A percentile compares a stretch with the other conserved stretches of the same genome.
Evolutionary conservation across 495 filamentous ascomycete genomes (phyloP).

Genomic region (Lasiosphaeriaceae sp.): DNA sequence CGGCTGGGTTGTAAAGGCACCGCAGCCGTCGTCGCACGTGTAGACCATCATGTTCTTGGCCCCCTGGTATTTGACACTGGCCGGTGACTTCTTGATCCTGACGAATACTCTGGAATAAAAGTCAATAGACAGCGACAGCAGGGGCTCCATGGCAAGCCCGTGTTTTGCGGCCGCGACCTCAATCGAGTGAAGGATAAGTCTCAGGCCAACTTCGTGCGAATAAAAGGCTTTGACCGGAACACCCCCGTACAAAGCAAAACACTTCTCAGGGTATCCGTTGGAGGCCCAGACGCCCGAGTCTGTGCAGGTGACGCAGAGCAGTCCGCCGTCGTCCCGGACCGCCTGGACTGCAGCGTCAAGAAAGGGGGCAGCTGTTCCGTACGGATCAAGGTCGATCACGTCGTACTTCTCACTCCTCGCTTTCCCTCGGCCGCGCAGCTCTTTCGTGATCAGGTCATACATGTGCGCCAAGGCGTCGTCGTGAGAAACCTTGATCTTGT

Average conservation of each 20-base stretch:
- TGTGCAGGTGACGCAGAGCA: slow-evolving; percentile 94
- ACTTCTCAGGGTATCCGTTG: slow-evolving; percentile 87
- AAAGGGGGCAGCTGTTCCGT: slow-evolving; percentile 87
- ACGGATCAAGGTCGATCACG: slow-evolving; percentile 95
- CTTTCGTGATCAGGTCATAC: slow-evolving; percentile 59
- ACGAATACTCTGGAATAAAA: slow-evolving; percentile 94
- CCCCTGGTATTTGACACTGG: slow-evolving; percentile 81
- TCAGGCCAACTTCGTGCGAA: slow-evolving; percentile 85
- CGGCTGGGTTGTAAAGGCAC: slow-evolving; percentile 76
- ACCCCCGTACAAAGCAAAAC: slow-evolving; percentile 86
- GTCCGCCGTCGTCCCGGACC: slow-evolving; percentile 74
- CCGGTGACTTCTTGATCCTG: slow-evolving; percentile 69
- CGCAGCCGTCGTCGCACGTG: slow-evolving; percentile 84
- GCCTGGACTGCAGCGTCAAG: slow-evolving; percentile 84
- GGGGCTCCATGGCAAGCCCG: slow-evolving; percentile 85
- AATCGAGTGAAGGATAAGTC: slow-evolving; percentile 76
- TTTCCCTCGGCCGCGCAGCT: slow-evolving; percentile 29
- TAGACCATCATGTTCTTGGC: slow-evolving; percentile 92
- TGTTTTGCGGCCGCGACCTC: slow-evolving; percentile 77
- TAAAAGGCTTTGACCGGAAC: slow-evolving; percentile 75
- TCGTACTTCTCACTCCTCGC: slow-evolving; percentile 60
- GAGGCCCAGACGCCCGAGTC: slow-evolving; percentile 94
- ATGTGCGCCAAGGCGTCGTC: slow-evolving; percentile 88
- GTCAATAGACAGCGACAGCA: slow-evolving; percentile 90
- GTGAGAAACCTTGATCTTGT: slow-evolving; percentile 66